phyloP scores from a whole-genome alignment of 495 filamentous ascomycete species.

The Annulohypoxylon moriforme region DNA sequence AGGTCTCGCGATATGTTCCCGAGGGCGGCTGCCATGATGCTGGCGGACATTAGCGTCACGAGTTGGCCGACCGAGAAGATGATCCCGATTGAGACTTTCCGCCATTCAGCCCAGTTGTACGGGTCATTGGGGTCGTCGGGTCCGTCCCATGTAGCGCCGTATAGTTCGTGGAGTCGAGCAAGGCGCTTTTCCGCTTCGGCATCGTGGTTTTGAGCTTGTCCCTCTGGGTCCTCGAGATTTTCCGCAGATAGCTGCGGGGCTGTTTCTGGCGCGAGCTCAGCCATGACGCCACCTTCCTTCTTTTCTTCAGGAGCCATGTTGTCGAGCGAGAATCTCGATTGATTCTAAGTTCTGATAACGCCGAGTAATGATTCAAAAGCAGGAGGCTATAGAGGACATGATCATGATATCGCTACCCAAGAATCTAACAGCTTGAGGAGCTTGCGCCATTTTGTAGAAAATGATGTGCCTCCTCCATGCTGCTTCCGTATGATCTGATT shows the following conservation, averaged over 20 bases:
- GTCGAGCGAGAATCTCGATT: too few species aligned
- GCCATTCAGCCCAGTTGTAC: constrained; percentile 65
- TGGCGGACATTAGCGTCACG: constrained; percentile 47
- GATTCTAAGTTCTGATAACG: background rate
- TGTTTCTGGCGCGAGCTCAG: background rate
- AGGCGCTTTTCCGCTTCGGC: constrained; percentile 22
- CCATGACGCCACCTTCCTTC: constrained; percentile 6
- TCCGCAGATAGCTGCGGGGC: background rate
- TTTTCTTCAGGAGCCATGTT: constrained; percentile 16
- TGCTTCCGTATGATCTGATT: background rate
- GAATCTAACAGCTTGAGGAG: background rate
- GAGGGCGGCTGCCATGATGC: constrained; percentile 55
- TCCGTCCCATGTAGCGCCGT: constrained; percentile 64
- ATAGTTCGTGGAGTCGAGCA: constrained; percentile 5
- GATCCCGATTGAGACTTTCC: constrained; percentile 69
- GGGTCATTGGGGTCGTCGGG: constrained; percentile 68
- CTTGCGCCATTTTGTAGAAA: background rate
- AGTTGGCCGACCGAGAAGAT: constrained; percentile 56
- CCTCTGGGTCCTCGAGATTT: background rate
- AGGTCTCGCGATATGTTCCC: constrained; percentile 53
- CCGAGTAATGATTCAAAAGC: background rate
- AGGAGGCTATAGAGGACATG: background rate
- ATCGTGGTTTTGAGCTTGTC: background rate
- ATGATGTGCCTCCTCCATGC: background rate
- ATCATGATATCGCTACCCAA: background rate